Evolutionary conservation across 179 eudicot genomes (phyloP), one percentile per base, ranked within the genome.

Genomic region (Beta lomatogona): DNA sequence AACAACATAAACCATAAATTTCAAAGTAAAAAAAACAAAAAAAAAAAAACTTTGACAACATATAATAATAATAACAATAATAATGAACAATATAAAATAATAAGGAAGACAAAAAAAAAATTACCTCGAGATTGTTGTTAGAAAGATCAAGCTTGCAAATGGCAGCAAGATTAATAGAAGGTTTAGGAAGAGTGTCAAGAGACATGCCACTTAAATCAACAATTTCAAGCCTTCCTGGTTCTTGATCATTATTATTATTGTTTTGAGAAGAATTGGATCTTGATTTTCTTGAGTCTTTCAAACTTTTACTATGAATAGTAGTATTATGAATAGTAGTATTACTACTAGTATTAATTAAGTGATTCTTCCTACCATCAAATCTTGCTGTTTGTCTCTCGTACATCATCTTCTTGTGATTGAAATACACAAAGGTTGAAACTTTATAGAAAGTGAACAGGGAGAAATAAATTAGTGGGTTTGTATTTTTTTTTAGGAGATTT

Each of bases 51-150:
- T 4, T 11, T 31, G 9, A 36, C 6, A 16, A 67, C 15, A 36
- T 12, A 12, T 12, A 52, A 15, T 8, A 57, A 55, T 21, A 22
- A 28, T 8, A 57, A 55, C 13, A 22, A 28, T 52, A 0, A 58
- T 54, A 58, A 2, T 14, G 54, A 55, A 14, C 4, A 41, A 15
- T 0, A 5, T 44, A 52, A 41, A 55, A 50, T 46, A 65, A 16
- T 3, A 77, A 10, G 46, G 9, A 12, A 25, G 15, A 73, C 19
- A 13, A 44, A 55, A 18, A 55, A 18, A 58, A 50, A 76, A 0
- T 11, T 86, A 93, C 98, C 98, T 91, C 84, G 73, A 94, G 93
- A 85, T 91, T 86, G 71, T 93, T 93, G 68, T 88, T 92, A 88
- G 97, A 93, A 82, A 93, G 83, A 67, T 93, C 87, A 68, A 94